Evolutionary conservation across 2,329 filamentous ascomycete species (phyloP), one percentile per base, ranked within the genome.

Genomic region (Mycocentrospora acerina): DNA sequence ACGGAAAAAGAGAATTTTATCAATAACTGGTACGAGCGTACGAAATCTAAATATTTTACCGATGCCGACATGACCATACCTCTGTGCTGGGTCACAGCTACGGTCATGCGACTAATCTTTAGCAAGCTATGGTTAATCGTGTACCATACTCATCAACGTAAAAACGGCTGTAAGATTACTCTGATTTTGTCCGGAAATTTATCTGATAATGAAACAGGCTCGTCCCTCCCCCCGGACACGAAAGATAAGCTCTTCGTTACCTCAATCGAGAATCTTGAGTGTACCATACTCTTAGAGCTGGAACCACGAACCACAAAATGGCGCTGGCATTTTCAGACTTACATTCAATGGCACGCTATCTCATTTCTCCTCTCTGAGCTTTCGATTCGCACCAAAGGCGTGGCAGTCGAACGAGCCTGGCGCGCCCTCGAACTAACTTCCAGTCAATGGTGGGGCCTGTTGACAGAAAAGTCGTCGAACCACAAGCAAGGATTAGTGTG

Each of bases 91-190:
- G 78, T 86, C 17, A 79, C 79, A 7, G 82, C 80, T 4, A 85
- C 85, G 18, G 74, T 88, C 16, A 77, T 81, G 3, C 79, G 85
- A 8, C 73, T 91, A 22, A 81, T 90, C 46, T 79, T 90, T 68
- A 82, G 83, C 35, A 91, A 90, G 66, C 81, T 90, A 72, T 88
- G 83, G 70, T 74, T 93, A 24, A 77, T 90, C 43, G 77, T 88
- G 2, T 86, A 91, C 55, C 83, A 91, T 52, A 86, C 86, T 0
- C 76, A 85, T 55, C 80, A 86, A 22, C 78, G 82, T 35, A 75
- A 76, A 24, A 77, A 81, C 17, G 73, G 76, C 8, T 75, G 61
- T 51, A 38, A 37, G 51, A 22, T 22, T n/a, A n/a, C 19, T 38
- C 17, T 12, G 15, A 15, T 33, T 17, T 24, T 3, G 12, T 24